A percentile compares a stretch with the other conserved stretches of the same genome.
Evolutionary conservation across 2,329 filamentous ascomycete genomes (phyloP).

Genomic region (Nemania bipapillata): DNA sequence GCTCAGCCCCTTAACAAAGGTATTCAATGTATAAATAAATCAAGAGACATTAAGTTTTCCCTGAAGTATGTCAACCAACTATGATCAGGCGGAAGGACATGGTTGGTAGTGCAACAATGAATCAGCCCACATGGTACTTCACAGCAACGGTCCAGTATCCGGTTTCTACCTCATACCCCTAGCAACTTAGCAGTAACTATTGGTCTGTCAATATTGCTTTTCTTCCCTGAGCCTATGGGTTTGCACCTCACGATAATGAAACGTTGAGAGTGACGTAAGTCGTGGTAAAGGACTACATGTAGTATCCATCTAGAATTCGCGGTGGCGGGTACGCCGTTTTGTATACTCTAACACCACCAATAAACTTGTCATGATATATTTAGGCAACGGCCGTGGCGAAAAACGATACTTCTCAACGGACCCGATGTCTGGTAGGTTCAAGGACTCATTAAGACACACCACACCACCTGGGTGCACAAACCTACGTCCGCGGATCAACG

Average conservation of each 20-base stretch:
- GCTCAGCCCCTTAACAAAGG: not conserved
- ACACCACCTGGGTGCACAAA: not conserved
- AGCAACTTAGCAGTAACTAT: not conserved
- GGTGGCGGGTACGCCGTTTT: not conserved
- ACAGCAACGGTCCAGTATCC: not conserved
- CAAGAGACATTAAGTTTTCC: not conserved
- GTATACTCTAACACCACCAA: not conserved
- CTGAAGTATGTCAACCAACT: too few relatives aligned
- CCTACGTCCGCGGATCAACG: not conserved
- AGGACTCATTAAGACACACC: not conserved
- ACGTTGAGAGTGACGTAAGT: not conserved
- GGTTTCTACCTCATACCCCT: not conserved
- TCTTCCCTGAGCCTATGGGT: not conserved
- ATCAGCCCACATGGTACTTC: not conserved
- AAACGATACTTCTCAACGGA: not conserved
- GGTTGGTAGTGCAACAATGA: not conserved
- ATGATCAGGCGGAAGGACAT: not conserved
- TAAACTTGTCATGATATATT: not conserved
- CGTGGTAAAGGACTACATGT: not conserved
- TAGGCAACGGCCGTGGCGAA: not conserved
- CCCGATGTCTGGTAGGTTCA: not conserved
- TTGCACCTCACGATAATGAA: not conserved
- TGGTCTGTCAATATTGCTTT: not conserved
- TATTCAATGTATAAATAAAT: not conserved
- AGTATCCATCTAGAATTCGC: not conserved